Evolutionary conservation across 176 grass and related monocot species (phyloP), one percentile per base, ranked within the genome.

Genomic region (Oryza glumipatula): DNA sequence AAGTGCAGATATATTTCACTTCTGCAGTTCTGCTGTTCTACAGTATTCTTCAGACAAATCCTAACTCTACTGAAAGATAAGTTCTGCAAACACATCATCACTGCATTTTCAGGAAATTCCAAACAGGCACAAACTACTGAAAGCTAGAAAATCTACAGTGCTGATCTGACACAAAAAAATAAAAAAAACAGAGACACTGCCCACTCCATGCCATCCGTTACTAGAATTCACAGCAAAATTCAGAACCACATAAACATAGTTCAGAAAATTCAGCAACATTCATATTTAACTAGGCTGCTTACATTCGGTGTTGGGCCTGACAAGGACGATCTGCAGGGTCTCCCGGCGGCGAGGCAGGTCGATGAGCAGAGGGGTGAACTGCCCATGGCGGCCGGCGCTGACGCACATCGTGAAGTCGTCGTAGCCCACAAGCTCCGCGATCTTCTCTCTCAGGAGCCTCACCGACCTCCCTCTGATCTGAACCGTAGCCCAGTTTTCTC

Each of bases 321-420:
- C 1, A 36, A 43, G 16, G 4, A 77, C 35, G 11, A 77, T 9
- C 32, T 24, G 11, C 41, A 79, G 43, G 12, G 67, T 48, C 75
- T 85, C 75, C 26, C 26, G 68, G 75, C 83, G 65, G 52, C 41
- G 76, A 46, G 83, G 83, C 67, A 85, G 54, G 83, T 85, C 14
- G 36, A 77, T 47, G 41, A 60, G 11, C 39, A 85, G 76, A 72
- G 76, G 83, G 26, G 48, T 65, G 23, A 30, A 39, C 26, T 49
- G 39, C 33, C 74, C 75, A 1, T 77, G 75, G 19, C 19, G 54
- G 19, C 75, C 75, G 54, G 75, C 75, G 33, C 75, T 43, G 16
- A 79, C 28, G 41, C 65, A 67, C 61, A 79, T 23, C 63, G 63
- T 79, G 77, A 79, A 41, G 70, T 72, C 43, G 43, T 44, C 44